Evolutionary conservation across 371 early-diverging fungal species (phyloP).

Genomic region (Mortierella sp.): DNA sequence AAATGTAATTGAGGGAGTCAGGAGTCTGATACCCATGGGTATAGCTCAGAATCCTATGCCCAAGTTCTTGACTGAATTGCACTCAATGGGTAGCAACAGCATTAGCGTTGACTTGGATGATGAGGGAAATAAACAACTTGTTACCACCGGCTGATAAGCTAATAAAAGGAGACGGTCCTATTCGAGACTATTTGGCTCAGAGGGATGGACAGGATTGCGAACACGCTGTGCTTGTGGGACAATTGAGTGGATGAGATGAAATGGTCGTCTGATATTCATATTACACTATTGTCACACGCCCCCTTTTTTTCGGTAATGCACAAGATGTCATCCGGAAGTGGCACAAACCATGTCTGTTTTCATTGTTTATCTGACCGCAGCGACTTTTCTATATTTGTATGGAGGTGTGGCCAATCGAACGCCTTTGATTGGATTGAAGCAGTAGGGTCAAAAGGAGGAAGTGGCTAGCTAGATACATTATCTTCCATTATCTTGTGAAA

Average conservation of each 20-base stretch:
- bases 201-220: not conserved
- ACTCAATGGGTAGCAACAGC: conserved; percentile 52
- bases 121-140: conserved; percentile 4
- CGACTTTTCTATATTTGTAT: not conserved
- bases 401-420: not conserved
- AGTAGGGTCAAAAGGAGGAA: too few species aligned
- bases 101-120: conserved; percentile 35
- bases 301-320: conserved; percentile 1
- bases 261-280: conserved; percentile 3
- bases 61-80: conserved; percentile 57
- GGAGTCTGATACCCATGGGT: conserved; percentile 57
- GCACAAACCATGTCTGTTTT: not conserved
- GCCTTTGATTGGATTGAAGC: not conserved
- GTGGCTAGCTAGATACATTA: too few species aligned
- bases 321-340: conserved; percentile 2
- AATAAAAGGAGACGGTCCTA: not conserved
- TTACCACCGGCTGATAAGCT: conserved; percentile 8
- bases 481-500: too few species aligned
- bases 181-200: not conserved
- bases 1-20: conserved; percentile 67
- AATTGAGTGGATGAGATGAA: conserved; percentile 10
- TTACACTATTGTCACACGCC: not conserved
- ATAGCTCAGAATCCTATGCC: conserved; percentile 59
- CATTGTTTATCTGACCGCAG: too few species aligned
- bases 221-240: conserved; percentile 1